Evolutionary conservation across 2,329 filamentous ascomycete species (phyloP).

Genomic region (Fusarium sp.): DNA sequence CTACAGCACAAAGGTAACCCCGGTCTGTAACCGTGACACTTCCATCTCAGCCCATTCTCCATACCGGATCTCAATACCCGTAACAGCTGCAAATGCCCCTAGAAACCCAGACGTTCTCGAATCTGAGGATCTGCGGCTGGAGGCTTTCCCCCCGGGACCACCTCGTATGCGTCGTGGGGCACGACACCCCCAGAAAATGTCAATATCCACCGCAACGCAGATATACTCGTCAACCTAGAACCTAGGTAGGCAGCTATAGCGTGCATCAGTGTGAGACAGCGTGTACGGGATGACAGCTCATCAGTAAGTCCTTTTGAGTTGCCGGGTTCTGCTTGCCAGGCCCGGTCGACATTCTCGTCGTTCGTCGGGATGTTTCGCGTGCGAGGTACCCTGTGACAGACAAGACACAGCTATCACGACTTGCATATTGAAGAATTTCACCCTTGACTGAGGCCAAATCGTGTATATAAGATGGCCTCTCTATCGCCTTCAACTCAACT

Average conservation of each 20-base stretch:
- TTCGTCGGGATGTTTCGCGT: constrained; percentile 33
- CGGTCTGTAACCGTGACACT: constrained; percentile 13
- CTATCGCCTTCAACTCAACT: constrained; percentile 14
- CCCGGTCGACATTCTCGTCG: neutral
- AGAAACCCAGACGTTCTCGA: constrained; percentile 22
- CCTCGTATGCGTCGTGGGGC: neutral
- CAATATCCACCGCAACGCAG: constrained; percentile 18
- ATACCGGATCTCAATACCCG: constrained; percentile 22
- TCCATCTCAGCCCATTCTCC: constrained; percentile 22
- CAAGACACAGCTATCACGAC: constrained; percentile 14
- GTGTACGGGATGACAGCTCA: constrained; percentile 32
- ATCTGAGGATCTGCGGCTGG: constrained; percentile 11
- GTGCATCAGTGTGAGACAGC: constrained; percentile 38
- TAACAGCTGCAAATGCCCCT: constrained; percentile 12
- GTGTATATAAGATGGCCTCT: constrained; percentile 39
- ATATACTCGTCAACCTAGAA: neutral
- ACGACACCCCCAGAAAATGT: constrained; percentile 18
- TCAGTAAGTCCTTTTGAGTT: constrained; percentile 23
- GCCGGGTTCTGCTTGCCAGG: constrained; percentile 19
- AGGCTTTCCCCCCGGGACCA: neutral
- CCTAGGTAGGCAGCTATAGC: constrained; percentile 13
- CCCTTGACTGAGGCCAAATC: constrained; percentile 11
- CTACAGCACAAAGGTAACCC: neutral
- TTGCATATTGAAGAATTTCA: constrained; percentile 8
- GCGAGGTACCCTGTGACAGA: neutral